phyloP scores from a whole-genome alignment of 2,329 filamentous ascomycete genomes.

The Fusarium musae region DNA sequence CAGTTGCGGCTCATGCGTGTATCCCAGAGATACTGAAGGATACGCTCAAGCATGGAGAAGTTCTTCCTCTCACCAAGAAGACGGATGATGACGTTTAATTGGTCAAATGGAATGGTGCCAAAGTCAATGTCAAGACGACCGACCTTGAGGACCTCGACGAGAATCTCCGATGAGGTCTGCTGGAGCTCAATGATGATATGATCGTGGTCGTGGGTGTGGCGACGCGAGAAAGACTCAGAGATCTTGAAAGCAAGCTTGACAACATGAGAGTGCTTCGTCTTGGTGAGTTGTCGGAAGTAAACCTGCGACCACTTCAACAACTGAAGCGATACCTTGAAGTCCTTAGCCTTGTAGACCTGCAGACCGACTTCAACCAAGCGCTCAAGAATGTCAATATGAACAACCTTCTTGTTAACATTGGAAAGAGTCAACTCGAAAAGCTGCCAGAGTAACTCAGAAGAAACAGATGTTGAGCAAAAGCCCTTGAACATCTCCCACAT shows the following conservation, averaged over 20 bases:
- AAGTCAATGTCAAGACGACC: background rate
- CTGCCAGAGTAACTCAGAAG: background rate
- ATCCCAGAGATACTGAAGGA: slow-evolving; percentile 7
- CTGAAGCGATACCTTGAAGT: background rate
- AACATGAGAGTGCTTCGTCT: background rate
- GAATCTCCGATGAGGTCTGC: slow-evolving; percentile 2
- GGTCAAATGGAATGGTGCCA: background rate
- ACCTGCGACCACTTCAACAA: background rate
- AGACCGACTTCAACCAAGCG: background rate
- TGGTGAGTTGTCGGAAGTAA: background rate
- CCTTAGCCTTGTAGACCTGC: background rate
- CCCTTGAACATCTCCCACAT: slow-evolving; percentile 13
- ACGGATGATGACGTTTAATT: background rate
- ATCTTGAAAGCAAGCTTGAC: background rate
- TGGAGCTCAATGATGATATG: background rate
- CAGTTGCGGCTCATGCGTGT: slow-evolving; percentile 3
- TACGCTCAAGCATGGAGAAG: slow-evolving; percentile 2
- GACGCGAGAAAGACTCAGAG: background rate
- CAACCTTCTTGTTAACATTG: background rate
- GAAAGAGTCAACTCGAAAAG: background rate
- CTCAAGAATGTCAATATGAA: background rate
- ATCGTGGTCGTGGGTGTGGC: background rate
- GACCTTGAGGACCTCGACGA: background rate
- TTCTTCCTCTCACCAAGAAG: background rate
- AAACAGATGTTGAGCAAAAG: background rate